A percentile compares a stretch with the other conserved stretches of the same genome.
These are phyloP conservation scores for Flaveria robusta DNA, from an alignment of 129 eudicot species.

Conservation along the genomic window DNA sequence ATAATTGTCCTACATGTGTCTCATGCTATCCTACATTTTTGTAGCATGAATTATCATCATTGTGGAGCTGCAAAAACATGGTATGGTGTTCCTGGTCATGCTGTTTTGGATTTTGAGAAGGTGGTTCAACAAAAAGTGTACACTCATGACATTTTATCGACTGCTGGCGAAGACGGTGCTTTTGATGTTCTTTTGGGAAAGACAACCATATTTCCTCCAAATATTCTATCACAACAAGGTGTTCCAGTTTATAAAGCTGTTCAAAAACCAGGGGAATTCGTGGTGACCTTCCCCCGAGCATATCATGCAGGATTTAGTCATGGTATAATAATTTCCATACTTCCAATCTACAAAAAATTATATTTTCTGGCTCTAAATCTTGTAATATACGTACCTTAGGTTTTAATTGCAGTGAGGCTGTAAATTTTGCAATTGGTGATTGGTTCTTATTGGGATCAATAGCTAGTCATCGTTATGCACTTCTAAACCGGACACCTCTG, in stretches of 20 bases:
- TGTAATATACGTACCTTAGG: constrained; percentile 41
- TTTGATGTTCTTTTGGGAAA: constrained; percentile 96
- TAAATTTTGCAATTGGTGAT: constrained; percentile 91
- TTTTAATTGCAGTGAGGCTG: constrained; percentile 97
- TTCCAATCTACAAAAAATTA: not conserved
- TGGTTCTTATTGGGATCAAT: constrained; percentile 88
- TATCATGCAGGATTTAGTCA: constrained; percentile 99
- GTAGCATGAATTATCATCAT: constrained; percentile 96
- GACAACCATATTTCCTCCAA: constrained; percentile 94
- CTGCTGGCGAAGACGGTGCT: constrained; percentile 93
- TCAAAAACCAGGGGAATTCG: constrained; percentile 93
- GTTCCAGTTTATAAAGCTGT: constrained; percentile 96
- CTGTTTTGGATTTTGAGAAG: constrained; percentile 86
- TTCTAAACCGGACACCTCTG: constrained; percentile 77
- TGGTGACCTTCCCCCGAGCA: constrained; percentile 91
- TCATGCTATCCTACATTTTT: constrained; percentile 5
- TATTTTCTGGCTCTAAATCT: not conserved
- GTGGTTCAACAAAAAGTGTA: constrained; percentile 86
- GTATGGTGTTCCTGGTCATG: constrained; percentile 96
- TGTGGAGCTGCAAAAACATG: constrained; percentile 99
- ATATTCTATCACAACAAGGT: constrained; percentile 62
- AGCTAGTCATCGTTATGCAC: constrained; percentile 88
- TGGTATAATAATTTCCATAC: constrained; percentile 50
- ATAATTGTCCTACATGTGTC: not conserved
- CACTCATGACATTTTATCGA: constrained; percentile 60